Evolutionary conservation across 2,329 filamentous ascomycete genomes (phyloP), one percentile per base, ranked within the genome.

Genomic region (Fusarium lateritium): DNA sequence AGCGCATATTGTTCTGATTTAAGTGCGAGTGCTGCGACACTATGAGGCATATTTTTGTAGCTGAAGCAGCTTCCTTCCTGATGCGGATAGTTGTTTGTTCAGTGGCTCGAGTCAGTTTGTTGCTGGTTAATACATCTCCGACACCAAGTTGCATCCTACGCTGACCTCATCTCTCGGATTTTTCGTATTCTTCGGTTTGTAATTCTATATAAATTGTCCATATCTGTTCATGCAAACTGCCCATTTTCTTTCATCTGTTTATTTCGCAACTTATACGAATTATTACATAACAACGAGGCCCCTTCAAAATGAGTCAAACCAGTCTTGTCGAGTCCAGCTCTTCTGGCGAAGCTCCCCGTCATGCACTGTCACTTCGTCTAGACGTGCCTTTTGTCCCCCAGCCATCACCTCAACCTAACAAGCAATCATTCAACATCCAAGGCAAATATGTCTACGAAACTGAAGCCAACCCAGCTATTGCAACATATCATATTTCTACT

Each of bases 281-380:
- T 21, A 24, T 19, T 3, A 24, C 42, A 19, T 19, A 19, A 9
- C 7, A 26, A 13, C 8, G 22, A 10, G 3, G 4, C 0, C 44
- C 15, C 6, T 19, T 0, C 13, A 53, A 53, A 11, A 45, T 53
- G 50, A 53, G 50, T 34, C 19, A 33, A 19, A 45, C 50, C 7
- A 53, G 50, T 34, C 50, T 45, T 13, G 50, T 45, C 4, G 39
- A 45, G 10, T 45, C 50, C 8, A 28, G 26, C 26, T 44, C 38
- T 8, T 53, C 50, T 2, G 19, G 50, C 3, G 38, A 45, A 13
- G 19, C 39, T 19, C 50, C 50, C 3, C 50, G 28, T 2, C 7
- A 53, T 33, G 50, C 39, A n/a, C n/a, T 53, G 3, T 53, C 39
- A 15, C 50, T 53, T 10, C 28, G 26, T 9, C 13, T 53, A 17